Conservation (phyloP, 768 basidiomycete genomes). For the Tulasnella calospora region DNA sequence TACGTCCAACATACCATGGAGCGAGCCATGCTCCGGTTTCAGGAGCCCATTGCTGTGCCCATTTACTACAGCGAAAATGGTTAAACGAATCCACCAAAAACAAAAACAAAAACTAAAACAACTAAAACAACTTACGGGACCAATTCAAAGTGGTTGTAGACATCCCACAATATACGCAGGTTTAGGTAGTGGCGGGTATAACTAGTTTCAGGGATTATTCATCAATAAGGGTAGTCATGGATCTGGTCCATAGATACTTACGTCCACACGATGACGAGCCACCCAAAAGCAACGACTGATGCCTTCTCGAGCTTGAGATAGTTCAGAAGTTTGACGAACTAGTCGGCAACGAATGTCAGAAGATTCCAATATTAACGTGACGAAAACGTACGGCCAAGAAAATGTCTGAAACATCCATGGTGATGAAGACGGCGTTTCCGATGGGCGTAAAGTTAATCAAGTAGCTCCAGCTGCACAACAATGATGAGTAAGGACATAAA, state of each 20-base stretch:
- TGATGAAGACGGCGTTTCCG: slow-evolving; percentile 87
- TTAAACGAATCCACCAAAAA: neutral
- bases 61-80: neutral
- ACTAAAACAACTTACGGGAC: neutral
- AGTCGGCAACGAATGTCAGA: neutral
- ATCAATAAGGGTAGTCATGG: neutral
- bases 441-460: slow-evolving; percentile 74
- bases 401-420: slow-evolving; percentile 63
- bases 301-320: slow-evolving; percentile 5
- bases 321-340: slow-evolving; percentile 5
- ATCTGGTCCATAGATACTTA: neutral
- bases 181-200: slow-evolving; percentile 18
- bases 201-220: neutral
- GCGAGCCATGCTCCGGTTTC: slow-evolving; percentile 12
- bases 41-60: slow-evolving; percentile 13
- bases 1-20: neutral
- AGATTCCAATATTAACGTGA: neutral
- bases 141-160: slow-evolving; percentile 10
- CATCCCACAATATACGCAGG: neutral
- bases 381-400: slow-evolving; percentile 28
- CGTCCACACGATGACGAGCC: slow-evolving; percentile 3
- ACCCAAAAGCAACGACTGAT: neutral
- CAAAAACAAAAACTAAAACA: too few species aligned
- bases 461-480: slow-evolving; percentile 69
- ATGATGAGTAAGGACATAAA: neutral